Evolutionary conservation across 106 monocot species (phyloP).

Genomic region (Dendrobium chrysotoxum): DNA sequence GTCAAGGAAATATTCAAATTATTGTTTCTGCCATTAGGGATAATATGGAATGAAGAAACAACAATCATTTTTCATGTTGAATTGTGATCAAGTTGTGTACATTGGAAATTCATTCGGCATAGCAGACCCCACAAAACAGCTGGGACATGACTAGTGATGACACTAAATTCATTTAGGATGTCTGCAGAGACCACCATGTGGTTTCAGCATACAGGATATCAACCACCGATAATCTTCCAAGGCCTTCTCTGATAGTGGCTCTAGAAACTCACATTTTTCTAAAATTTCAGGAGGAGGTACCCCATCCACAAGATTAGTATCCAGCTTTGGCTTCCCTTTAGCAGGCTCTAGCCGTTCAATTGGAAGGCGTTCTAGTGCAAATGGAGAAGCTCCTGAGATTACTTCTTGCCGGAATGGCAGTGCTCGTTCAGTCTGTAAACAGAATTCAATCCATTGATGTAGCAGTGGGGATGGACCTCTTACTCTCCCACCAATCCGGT

Average conservation of each 20-base stretch:
- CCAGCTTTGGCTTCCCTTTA: slow-evolving; percentile 39
- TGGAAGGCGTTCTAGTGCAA: slow-evolving; percentile 21
- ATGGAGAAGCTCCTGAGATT: slow-evolving; percentile 67
- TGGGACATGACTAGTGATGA: not conserved
- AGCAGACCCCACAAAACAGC: not conserved
- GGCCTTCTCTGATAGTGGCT: slow-evolving; percentile 61
- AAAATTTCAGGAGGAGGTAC: slow-evolving; percentile 63
- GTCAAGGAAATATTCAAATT: no score
- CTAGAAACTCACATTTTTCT: slow-evolving; percentile 66
- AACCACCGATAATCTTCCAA: slow-evolving; percentile 67
- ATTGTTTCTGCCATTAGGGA: no score
- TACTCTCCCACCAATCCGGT: slow-evolving; percentile 64
- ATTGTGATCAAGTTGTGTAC: not conserved
- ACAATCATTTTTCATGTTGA: no score
- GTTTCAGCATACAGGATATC: slow-evolving; percentile 42
- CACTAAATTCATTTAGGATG: not conserved
- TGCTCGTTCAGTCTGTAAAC: slow-evolving; percentile 59
- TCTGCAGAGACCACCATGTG: slow-evolving; percentile 23
- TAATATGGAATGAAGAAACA: no score
- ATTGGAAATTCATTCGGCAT: not conserved
- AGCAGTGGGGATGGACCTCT: slow-evolving; percentile 81
- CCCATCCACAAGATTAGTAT: slow-evolving; percentile 55
- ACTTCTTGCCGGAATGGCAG: slow-evolving; percentile 70
- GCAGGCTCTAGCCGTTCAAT: slow-evolving; percentile 5
- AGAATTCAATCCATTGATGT: slow-evolving; percentile 94